Conservation (phyloP, 345 rosid genomes). For the Salix dunnii region DNA sequence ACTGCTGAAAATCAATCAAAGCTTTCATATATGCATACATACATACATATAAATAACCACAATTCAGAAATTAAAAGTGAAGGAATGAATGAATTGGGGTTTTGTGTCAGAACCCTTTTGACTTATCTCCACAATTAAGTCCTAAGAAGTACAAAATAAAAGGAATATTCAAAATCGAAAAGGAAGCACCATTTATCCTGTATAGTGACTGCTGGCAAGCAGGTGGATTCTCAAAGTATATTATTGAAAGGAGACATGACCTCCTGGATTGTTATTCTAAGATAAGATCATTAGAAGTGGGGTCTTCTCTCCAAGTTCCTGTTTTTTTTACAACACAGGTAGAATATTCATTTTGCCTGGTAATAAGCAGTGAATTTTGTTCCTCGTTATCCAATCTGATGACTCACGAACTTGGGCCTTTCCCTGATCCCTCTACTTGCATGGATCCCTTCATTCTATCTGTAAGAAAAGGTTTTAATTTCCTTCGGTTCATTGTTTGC, state of each 20-base stretch:
- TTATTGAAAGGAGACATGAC: conserved; percentile 26
- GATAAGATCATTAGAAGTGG: conserved; percentile 16
- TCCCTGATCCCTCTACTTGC: background rate
- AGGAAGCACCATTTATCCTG: conserved; percentile 30
- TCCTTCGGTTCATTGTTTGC: background rate
- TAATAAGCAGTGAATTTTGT: conserved; percentile 10
- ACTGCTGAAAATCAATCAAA: background rate
- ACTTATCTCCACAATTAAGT: conserved; percentile 14
- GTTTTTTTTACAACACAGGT: background rate
- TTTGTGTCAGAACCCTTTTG: conserved; percentile 30
- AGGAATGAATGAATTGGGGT: background rate
- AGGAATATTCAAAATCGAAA: conserved; percentile 44
- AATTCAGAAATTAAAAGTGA: background rate
- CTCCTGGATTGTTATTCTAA: conserved; percentile 2
- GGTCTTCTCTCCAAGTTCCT: background rate
- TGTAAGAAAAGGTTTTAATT: background rate
- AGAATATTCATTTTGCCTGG: conserved; percentile 42
- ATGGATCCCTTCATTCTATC: conserved; percentile 5
- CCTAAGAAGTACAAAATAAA: conserved; percentile 7
- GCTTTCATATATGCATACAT: background rate
- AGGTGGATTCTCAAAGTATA: conserved; percentile 6
- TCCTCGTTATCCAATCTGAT: conserved; percentile 25
- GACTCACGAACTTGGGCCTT: background rate
- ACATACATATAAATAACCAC: background rate
- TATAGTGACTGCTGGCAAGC: conserved; percentile 13